phyloP scores from a whole-genome alignment of 108 stramenopile species.

The Asterionellopsis glacialis region DNA sequence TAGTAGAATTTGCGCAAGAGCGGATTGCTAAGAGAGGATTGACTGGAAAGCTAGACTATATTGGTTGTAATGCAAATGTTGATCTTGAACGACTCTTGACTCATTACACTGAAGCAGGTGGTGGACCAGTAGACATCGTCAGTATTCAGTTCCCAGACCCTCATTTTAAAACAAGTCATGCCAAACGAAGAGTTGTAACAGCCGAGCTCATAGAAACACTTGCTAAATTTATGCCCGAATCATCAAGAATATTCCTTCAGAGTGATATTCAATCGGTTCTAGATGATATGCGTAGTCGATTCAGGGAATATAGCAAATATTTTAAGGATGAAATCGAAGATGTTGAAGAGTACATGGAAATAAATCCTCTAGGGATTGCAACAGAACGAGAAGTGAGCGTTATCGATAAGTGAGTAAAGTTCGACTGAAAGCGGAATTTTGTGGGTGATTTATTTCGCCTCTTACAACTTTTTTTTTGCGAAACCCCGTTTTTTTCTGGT shows the following conservation, averaged over 20 bases:
- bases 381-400: slow-evolving; percentile 89
- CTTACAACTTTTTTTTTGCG: too few relatives aligned
- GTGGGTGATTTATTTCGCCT: too few relatives aligned
- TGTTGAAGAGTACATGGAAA: slow-evolving; percentile 41
- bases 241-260: slow-evolving; percentile 64
- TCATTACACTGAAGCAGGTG: slow-evolving; percentile 34
- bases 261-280: slow-evolving; percentile 73
- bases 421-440: too few relatives aligned
- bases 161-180: slow-evolving; percentile 74
- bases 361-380: slow-evolving; percentile 70
- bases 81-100: slow-evolving; percentile 70
- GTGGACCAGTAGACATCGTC: slow-evolving; percentile 38
- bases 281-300: slow-evolving; percentile 76
- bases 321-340: slow-evolving; percentile 47
- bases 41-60: slow-evolving; percentile 50
- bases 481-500: too few relatives aligned
- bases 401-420: slow-evolving; percentile 22
- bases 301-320: slow-evolving; percentile 41
- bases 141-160: slow-evolving; percentile 92
- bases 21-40: slow-evolving; percentile 49
- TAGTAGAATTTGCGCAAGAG: slow-evolving; percentile 62
- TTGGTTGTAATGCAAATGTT: slow-evolving; percentile 92
- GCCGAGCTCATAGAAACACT: slow-evolving; percentile 56
- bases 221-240: slow-evolving; percentile 55
- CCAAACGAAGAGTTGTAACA: slow-evolving; percentile 82